Percentiles rank a stretch among this genome's conserved stretches.
These are phyloP conservation scores for Aspergillus pseudonomiae DNA, from an alignment of 2,329 filamentous ascomycete genomes.

Conservation along the genomic window DNA sequence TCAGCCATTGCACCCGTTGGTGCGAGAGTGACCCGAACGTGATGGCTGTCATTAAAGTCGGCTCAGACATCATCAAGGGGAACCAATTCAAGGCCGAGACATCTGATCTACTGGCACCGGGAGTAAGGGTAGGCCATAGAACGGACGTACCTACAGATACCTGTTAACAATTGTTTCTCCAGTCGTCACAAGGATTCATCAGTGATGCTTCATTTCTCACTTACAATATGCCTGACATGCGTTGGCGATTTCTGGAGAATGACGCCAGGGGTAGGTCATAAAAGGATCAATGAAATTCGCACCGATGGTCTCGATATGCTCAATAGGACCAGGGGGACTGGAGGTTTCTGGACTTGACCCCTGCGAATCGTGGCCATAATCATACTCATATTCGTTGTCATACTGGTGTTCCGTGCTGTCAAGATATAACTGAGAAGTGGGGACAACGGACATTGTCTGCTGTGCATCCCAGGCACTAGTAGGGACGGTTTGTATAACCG, in stretches of 20 bases:
- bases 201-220: slow-evolving; percentile 8
- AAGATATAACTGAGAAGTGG: background rate
- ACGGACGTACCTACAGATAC: slow-evolving; percentile 6
- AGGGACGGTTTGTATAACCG: background rate
- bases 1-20: slow-evolving; percentile 34
- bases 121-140: slow-evolving; percentile 34
- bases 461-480: background rate
- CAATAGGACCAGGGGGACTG: slow-evolving; percentile 3
- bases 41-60: slow-evolving; percentile 35
- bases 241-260: slow-evolving; percentile 27
- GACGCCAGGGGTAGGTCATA: slow-evolving; percentile 25
- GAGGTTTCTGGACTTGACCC: slow-evolving; percentile 1
- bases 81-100: slow-evolving; percentile 29
- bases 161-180: background rate
- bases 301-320: slow-evolving; percentile 25
- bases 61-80: slow-evolving; percentile 32
- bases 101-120: slow-evolving; percentile 12
- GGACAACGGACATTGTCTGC: background rate
- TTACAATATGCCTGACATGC: slow-evolving; percentile 32
- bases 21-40: slow-evolving; percentile 37
- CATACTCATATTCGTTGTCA: background rate
- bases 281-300: slow-evolving; percentile 33
- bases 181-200: background rate
- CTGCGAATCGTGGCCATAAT: background rate
- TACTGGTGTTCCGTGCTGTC: no score